These are phyloP conservation scores for Trifolium subterraneum DNA, from an alignment of 306 rosid genomes.

Conservation along the genomic window DNA sequence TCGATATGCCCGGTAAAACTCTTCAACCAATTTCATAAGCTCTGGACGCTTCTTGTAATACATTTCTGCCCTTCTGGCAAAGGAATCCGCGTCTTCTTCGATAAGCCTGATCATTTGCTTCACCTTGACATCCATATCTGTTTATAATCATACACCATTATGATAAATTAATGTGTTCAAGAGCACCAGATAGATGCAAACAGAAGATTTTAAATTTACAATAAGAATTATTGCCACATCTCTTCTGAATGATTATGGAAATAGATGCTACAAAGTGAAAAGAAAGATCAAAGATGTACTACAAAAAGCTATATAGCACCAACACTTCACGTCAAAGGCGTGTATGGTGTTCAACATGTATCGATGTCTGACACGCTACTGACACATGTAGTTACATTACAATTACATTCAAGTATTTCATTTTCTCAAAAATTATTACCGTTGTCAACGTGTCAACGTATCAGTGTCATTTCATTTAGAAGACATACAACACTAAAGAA, in stretches of 20 bases:
- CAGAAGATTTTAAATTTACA: slow-evolving; percentile 28
- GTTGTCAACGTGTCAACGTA: too few species aligned
- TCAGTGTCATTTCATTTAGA: too few species aligned
- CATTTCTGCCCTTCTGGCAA: slow-evolving; percentile 99
- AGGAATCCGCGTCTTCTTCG: slow-evolving; percentile 98
- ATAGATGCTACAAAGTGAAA: neutral
- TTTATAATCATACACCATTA: slow-evolving; percentile 18
- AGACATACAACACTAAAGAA: too few species aligned
- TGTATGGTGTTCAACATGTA: too few species aligned
- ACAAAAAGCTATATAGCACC: too few species aligned
- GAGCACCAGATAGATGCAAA: neutral
- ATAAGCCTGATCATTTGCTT: slow-evolving; percentile 95
- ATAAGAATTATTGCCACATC: neutral
- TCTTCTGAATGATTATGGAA: neutral
- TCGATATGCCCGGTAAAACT: slow-evolving; percentile 95
- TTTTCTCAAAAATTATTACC: too few species aligned
- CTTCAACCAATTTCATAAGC: slow-evolving; percentile 97
- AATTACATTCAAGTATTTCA: too few species aligned
- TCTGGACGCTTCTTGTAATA: slow-evolving; percentile 96
- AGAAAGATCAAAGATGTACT: neutral
- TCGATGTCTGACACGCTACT: too few species aligned
- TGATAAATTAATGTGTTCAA: slow-evolving; percentile 21
- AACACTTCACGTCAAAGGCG: too few species aligned
- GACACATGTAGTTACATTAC: too few species aligned
- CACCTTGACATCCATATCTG: slow-evolving; percentile 90